Evolutionary conservation across 345 rosid species (phyloP), one percentile per base, ranked within the genome.

Genomic region (Hirschfeldia incana): DNA sequence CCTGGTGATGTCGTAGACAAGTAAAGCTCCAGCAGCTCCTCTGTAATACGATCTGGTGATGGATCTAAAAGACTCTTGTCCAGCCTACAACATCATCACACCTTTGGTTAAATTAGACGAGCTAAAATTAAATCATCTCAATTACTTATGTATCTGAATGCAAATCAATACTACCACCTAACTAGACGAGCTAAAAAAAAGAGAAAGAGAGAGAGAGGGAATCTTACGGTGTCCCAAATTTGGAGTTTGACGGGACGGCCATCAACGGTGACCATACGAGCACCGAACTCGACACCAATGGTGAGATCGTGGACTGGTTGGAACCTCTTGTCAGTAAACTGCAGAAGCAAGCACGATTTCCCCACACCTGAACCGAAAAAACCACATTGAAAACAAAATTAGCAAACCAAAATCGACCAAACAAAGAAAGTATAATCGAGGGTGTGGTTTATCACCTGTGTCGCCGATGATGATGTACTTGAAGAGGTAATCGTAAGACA

Each of bases 1-100:
- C 98, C 98, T 90, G 81, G 98, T 94, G 73, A 92, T 94, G 76
- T 94, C 98, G 82, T 94, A 94, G 63, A 94, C 97, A 53, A 94
- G 85, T 83, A 94, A 92, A 29, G 98, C 98, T 69, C 97, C 98
- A 27, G 98, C 98, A 26, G 98, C 98, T 57, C 98, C 98, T 83
- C 98, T 85, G 80, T 94, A 94, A 77, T 94, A 94, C 36, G 98
- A 94, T 81, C 98, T 89, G 0, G 98, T 92, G 80, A 94, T 94
- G 26, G 98, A 94, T 83, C 98, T 89, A 81, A 94, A 94, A 21
- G 98, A 92, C 86, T 94, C 98, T 86, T 94, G 98, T 34, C 98
- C 98, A 16, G 98, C 98, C 97, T 94, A 72, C 66, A 71, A 67
- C 39, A 76, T 30, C 58, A 65, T 7, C 57, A 51, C 57, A 36